Base-by-base conservation (phyloP, 495 filamentous ascomycete genomes). In the Neurospora sp. region DNA sequence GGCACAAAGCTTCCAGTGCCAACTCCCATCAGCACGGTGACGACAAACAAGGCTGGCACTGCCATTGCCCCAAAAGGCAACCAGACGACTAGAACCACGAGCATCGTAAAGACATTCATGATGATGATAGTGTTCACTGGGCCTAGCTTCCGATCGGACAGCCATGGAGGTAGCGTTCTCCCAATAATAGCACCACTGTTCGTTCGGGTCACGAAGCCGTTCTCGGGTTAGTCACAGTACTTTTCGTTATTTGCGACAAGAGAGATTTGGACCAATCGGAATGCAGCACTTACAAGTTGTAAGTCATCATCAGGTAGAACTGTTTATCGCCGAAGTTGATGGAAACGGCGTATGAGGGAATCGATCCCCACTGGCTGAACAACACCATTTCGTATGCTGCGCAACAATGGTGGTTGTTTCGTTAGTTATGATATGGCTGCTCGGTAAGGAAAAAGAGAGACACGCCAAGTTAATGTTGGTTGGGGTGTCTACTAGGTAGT, bases 361-460 rank as follows among this genome's bases (percentile, higher is more conserved):
- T 75, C 20, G 79, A 78, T 27, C 79, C 80, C 78, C 79, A 82
- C 74, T 80, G 78, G 72, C 77, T 77, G 75, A 78, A 78, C 39
- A 82, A 75, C 2, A 79, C 75, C 5, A 80, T 73, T 66, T 82
- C 80, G 72, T 73, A 77, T 8, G 77, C 79, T 79, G 18, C 37
- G 20, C 18, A 62, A 66, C 27, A 66, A 35, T 66, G 3, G 7
- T 35, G 14, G 12, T 35, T 37, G 14, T 66, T 66, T 66, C 27
- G 54, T 66, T 66, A 66, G 54, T 27, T 66, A 37, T 66, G 54
- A 14, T 66, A 66, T 16, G 23, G 14, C 14, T 35, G 35, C 54
- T 40, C 23, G 37, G 37, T n/a, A 38, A 40, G 16, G 16, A 20
- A 72, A 49, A 44, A 66, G 73, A 49, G 71, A 49, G n/a, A 35